These are phyloP conservation scores for Deinandra increscens DNA, from an alignment of 129 eudicot genomes.

Conservation along the genomic window DNA sequence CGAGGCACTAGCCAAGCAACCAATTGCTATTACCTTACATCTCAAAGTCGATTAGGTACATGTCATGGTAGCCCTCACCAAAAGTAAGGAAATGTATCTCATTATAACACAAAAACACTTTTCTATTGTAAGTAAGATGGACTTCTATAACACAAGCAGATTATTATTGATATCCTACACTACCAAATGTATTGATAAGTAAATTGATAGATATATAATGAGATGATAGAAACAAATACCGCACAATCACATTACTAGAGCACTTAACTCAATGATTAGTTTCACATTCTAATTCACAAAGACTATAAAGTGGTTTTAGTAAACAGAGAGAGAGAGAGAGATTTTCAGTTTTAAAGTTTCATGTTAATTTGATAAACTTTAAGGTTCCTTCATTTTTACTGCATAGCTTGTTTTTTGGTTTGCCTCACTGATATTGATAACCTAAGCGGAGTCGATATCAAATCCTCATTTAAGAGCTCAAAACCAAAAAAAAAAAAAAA, in stretches of 20 bases:
- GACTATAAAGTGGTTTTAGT: not conserved
- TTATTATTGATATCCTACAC: not conserved
- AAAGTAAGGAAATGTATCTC: not conserved
- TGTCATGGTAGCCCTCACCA: not conserved
- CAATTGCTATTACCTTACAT: not conserved
- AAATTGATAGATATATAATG: not conserved
- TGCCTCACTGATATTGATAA: not conserved
- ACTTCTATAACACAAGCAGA: not conserved
- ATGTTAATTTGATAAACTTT: not conserved
- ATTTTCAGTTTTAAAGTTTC: not conserved
- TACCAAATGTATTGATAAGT: not conserved
- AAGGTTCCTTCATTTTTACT: constrained; percentile 1
- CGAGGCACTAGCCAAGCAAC: not conserved
- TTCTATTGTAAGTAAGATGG: not conserved
- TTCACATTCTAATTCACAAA: not conserved
- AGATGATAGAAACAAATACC: not conserved
- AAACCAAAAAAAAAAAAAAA: not conserved
- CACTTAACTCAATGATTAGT: not conserved
- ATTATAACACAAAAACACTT: not conserved
- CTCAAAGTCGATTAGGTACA: not conserved
- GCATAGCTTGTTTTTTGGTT: not conserved
- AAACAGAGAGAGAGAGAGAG: not conserved
- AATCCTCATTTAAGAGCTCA: not conserved
- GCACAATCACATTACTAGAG: not conserved
- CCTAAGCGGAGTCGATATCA: not conserved